Evolutionary conservation across 192 early-diverging fungal genomes (phyloP), one percentile per base, ranked within the genome.

Genomic region (Phlyctochytrium arcticum): DNA sequence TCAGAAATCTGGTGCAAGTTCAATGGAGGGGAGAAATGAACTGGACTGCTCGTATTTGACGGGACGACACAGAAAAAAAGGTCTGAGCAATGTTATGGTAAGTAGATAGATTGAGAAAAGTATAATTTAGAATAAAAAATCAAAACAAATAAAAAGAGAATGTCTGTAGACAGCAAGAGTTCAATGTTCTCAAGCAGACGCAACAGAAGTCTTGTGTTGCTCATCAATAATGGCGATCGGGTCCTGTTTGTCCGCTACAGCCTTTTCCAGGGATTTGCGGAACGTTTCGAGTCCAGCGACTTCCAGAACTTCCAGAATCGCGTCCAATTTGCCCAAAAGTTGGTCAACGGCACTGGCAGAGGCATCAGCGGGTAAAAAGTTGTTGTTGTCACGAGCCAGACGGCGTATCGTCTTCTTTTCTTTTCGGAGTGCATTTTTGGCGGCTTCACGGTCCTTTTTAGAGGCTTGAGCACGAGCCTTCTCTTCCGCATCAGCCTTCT

Each of bases 341-440:
- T 78, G 69, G 35, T 87, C 86, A 33, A 90, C 78, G 53, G 88
- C 78, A 33, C 73, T 76, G 21, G 83, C 78, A 7, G 80, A 80
- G 12, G 89, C 79, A 47, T 70, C 78, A 31, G 75, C 78, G n/a
- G 79, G 81, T 63, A 88, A 71, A 80, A 87, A 88, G 81, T 88
- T 92, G 85, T 88, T 87, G 77, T 89, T 78, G 31, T 80, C 87
- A 63, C 64, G 33, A 63, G 64, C 60, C 24, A 91, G 72, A 10
- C 82, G 70, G 79, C 88, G 88, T 73, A 98, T 81, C 48, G 80
- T 81, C 75, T 94, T 94, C 85, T 93, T 90, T 76, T 95, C 89
- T 82, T 91, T 93, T 75, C 90, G 88, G 70, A 95, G 80, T 48
- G 76, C 79, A 76, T 92, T 92, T 81, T 95, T 93, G 62, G 85